phyloP scores from a whole-genome alignment of 1,284 basidiomycete species.

The Cryptococcus deneoformans region DNA sequence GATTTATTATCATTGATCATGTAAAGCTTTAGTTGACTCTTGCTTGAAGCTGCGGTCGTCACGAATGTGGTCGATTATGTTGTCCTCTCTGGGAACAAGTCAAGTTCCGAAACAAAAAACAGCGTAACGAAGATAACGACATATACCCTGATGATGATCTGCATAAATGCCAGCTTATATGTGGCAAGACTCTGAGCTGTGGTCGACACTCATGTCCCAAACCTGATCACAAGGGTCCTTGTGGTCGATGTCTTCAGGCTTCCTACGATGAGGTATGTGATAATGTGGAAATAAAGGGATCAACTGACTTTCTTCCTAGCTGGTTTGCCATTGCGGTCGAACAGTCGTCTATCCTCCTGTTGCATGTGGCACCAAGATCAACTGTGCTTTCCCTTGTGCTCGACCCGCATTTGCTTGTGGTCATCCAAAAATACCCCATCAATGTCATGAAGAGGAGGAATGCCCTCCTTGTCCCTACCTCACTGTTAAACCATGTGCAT shows the following conservation, averaged over 20 bases:
- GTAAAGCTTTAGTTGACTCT: not conserved
- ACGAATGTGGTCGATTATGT: conserved; percentile 76
- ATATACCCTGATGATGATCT: conserved; percentile 55
- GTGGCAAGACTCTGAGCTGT: conserved; percentile 67
- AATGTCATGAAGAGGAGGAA: conserved; percentile 65
- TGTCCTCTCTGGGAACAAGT: conserved; percentile 73
- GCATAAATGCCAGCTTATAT: conserved; percentile 76
- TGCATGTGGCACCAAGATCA: conserved; percentile 62
- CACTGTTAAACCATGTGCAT: conserved; percentile 74
- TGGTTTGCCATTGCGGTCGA: conserved; percentile 74
- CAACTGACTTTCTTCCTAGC: conserved; percentile 46
- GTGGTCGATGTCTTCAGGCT: conserved; percentile 75
- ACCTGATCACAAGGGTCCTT: conserved; percentile 74
- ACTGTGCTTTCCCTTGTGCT: conserved; percentile 73
- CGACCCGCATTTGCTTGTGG: conserved; percentile 71
- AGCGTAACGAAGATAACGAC: conserved; percentile 12
- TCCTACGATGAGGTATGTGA: conserved; percentile 77
- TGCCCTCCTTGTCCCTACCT: conserved; percentile 86
- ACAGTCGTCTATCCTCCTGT: conserved; percentile 68
- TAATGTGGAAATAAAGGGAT: not conserved
- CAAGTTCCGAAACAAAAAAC: conserved; percentile 56
- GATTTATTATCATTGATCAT: no score
- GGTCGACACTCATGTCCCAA: conserved; percentile 72
- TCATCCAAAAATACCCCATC: conserved; percentile 70
- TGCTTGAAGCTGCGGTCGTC: conserved; percentile 61